Percentiles rank a stretch among this genome's conserved stretches.
phyloP scores from a whole-genome alignment of 1,284 basidiomycete genomes.

The Boletellus deceptivus region DNA sequence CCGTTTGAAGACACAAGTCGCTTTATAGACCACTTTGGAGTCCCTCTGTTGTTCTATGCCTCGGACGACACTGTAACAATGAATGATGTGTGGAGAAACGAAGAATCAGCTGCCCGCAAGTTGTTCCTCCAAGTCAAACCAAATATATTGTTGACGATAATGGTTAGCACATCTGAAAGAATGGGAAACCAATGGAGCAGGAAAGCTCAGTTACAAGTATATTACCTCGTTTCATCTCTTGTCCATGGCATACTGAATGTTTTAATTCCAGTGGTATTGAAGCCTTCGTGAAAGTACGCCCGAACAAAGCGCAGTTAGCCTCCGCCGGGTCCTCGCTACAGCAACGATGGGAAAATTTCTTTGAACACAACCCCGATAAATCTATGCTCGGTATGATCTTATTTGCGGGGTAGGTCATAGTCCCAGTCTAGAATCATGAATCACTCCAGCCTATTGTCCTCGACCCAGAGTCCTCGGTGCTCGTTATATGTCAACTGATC shows the following conservation, averaged over 20 bases:
- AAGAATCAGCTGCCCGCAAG: slow-evolving; percentile 34
- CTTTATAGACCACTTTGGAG: slow-evolving; percentile 42
- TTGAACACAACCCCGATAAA: slow-evolving; percentile 25
- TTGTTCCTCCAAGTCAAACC: slow-evolving; percentile 7
- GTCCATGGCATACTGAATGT: not conserved
- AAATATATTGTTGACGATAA: not conserved
- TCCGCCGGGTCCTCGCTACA: slow-evolving; percentile 38
- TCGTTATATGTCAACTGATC: not conserved
- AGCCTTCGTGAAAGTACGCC: slow-evolving; percentile 40
- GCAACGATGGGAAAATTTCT: slow-evolving; percentile 40
- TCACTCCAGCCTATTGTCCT: not conserved
- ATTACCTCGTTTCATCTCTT: slow-evolving; percentile 2
- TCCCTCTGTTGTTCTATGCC: slow-evolving; percentile 37
- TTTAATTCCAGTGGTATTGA: slow-evolving; percentile 11
- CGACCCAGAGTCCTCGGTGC: slow-evolving; percentile 2
- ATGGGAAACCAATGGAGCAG: not conserved
- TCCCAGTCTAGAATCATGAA: too few relatives aligned
- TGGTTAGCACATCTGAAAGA: not conserved
- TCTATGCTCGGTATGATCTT: slow-evolving; percentile 14
- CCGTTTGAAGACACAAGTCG: not conserved
- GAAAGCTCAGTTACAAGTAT: slow-evolving; percentile 41
- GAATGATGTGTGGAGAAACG: slow-evolving; percentile 40
- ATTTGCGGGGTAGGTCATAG: slow-evolving; percentile 11
- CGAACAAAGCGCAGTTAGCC: slow-evolving; percentile 35
- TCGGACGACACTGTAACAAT: slow-evolving; percentile 43